Percentiles rank a stretch among this genome's conserved stretches.
phyloP scores from a whole-genome alignment of 2,329 filamentous ascomycete species.

The Fusarium falciforme region DNA sequence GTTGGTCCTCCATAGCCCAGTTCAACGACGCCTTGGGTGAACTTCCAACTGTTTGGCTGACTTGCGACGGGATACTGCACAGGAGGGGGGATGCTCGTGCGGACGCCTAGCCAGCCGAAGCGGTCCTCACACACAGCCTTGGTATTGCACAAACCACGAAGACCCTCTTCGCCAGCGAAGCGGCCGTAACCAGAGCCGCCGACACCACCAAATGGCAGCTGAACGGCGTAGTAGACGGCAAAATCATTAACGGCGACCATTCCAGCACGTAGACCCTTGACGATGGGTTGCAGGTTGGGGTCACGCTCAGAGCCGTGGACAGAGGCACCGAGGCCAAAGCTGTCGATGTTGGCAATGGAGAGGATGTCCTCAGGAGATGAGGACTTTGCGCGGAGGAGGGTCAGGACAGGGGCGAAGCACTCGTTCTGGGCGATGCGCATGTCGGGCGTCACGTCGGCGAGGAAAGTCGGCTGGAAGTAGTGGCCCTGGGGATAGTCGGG shows the following conservation, averaged over 20 bases:
- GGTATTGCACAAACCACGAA: conserved; percentile 85
- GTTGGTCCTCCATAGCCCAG: conserved; percentile 64
- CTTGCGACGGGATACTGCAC: conserved; percentile 84
- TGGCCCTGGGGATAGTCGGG: conserved; percentile 81
- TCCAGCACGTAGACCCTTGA: conserved; percentile 78
- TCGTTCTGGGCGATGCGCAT: conserved; percentile 94
- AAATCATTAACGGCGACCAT: conserved; percentile 99
- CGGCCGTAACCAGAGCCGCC: conserved; percentile 90
- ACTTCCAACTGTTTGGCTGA: conserved; percentile 72
- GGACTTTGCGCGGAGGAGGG: conserved; percentile 80
- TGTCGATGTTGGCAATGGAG: conserved; percentile 81
- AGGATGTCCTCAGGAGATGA: conserved; percentile 73
- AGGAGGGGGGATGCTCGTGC: conserved; percentile 83
- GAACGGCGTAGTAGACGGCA: conserved; percentile 90
- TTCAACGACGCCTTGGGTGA: conserved; percentile 70
- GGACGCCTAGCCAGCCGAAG: conserved; percentile 67
- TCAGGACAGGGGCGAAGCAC: conserved; percentile 92
- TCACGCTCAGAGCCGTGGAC: conserved; percentile 81
- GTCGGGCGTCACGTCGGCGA: conserved; percentile 85
- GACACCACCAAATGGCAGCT: conserved; percentile 94
- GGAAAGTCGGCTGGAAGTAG: conserved; percentile 92
- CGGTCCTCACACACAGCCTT: conserved; percentile 89
- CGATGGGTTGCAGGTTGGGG: conserved; percentile 71
- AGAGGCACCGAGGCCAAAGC: conserved; percentile 87
- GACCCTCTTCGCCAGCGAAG: conserved; percentile 90